Base-by-base conservation (phyloP, 768 basidiomycete genomes). In the Erythrobasidium yunnanense region DNA sequence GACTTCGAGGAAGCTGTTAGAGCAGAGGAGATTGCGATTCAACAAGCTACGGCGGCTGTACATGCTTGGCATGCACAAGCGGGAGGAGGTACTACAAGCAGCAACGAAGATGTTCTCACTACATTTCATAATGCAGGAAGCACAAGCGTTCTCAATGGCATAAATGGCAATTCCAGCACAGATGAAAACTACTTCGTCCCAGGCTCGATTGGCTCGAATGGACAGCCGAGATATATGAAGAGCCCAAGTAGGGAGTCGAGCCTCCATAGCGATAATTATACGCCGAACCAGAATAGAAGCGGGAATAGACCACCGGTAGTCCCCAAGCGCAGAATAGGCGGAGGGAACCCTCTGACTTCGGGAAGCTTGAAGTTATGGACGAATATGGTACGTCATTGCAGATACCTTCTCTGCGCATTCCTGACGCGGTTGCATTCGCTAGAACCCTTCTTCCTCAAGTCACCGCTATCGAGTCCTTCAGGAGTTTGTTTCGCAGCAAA, bases 401-500 rank as follows among this genome's bases (percentile, higher is more conserved):
- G 3, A 20, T 18, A 17, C 17, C 20, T 27, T 30, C 27, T 34
- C n/a, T 33, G 42, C 42, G 25, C n/a, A n/a, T 42, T 11, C 38
- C 29, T 20, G 52, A 3, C 52, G 23, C 3, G 23, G 18, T 27
- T 22, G 23, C n/a, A 8, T 30, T 25, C 22, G 23, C 20, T 70
- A 97, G 93, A 96, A 90, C 74, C 90, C 89, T 13, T 85, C 87
- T 54, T 90, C 95, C 70, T 88, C 91, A 13, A 80, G 86, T 2
- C 85, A 90, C 34, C 84, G 87, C 35, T 86, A 87, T 72, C 85
- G 87, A 71, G 88, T 88, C 2, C 78, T 99, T 4, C 83, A 85
- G 65, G 78, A 78, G 1, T 99, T 92, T 75, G 83, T 97, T 75
- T 85, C 84, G 71, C 79, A 86, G 1, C 93, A 97, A 72, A 81